Conservation (phyloP, 2,329 filamentous ascomycete species). For the Aureobasidium namibiae region DNA sequence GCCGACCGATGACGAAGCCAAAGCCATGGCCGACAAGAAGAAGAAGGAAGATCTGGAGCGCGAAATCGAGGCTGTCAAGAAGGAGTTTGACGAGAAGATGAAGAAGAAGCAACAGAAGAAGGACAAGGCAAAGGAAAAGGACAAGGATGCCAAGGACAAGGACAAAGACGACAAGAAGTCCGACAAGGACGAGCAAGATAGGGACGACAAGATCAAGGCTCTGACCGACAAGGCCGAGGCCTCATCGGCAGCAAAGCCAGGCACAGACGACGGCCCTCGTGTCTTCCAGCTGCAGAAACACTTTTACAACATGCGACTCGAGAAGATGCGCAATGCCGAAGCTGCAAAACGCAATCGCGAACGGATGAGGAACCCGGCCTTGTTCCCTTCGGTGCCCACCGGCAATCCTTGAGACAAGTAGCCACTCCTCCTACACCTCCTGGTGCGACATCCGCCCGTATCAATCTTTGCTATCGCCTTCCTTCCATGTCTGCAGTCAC, state of each 20-base stretch:
- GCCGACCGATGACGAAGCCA: slow-evolving; percentile 62
- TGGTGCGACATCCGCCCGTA: too few relatives aligned
- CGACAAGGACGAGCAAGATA: slow-evolving; percentile 57
- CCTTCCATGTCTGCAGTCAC: too few relatives aligned
- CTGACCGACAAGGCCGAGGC: slow-evolving; percentile 29
- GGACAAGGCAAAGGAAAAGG: slow-evolving; percentile 35
- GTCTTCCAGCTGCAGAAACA: slow-evolving; percentile 76
- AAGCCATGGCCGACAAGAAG: slow-evolving; percentile 47
- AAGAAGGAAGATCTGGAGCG: slow-evolving; percentile 39
- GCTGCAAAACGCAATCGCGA: slow-evolving; percentile 74
- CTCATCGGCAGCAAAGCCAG: slow-evolving; percentile 30
- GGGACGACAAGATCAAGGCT: slow-evolving; percentile 48
- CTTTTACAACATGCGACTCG: slow-evolving; percentile 79
- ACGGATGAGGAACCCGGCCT: slow-evolving; percentile 64
- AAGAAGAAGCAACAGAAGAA: slow-evolving; percentile 33
- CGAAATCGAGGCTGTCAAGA: slow-evolving; percentile 42
- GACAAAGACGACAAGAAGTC: slow-evolving; percentile 61
- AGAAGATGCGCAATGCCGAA: slow-evolving; percentile 70
- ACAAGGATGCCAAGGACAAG: slow-evolving; percentile 57
- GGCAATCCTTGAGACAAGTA: slow-evolving; percentile 25
- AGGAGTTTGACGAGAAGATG: slow-evolving; percentile 42
- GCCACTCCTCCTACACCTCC: not conserved
- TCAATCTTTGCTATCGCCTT: too few relatives aligned
- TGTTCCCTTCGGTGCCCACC: slow-evolving; percentile 80
- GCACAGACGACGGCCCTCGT: slow-evolving; percentile 58